phyloP scores from a whole-genome alignment of 768 basidiomycete genomes.

The Boletus huronensis region DNA sequence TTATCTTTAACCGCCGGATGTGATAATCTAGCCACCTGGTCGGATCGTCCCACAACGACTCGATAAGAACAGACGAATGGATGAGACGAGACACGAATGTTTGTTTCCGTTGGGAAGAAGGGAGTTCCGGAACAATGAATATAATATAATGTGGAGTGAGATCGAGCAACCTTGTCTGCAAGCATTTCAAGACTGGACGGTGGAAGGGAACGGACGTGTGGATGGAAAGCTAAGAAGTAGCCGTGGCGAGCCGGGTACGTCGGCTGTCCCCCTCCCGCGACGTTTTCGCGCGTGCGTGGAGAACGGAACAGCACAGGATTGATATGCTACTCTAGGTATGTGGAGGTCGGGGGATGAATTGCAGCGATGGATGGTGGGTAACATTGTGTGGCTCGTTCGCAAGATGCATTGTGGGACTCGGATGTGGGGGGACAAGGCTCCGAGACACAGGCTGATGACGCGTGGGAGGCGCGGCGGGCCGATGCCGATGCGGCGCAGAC shows the following conservation, averaged over 20 bases:
- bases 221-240: neutral
- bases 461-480: constrained; percentile 6
- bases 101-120: neutral
- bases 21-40: constrained; percentile 6
- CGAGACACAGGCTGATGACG: constrained; percentile 17
- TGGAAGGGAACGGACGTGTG: neutral
- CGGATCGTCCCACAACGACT: neutral
- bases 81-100: neutral
- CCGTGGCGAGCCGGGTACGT: constrained; percentile 4
- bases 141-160: too few relatives aligned
- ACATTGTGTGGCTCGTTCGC: too few relatives aligned
- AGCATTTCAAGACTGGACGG: neutral
- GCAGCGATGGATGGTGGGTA: constrained; percentile 8
- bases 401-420: neutral
- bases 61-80: neutral
- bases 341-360: constrained; percentile 14
- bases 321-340: neutral
- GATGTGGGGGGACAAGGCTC: constrained; percentile 4
- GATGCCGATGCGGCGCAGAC: neutral
- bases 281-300: neutral
- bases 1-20: constrained; percentile 17
- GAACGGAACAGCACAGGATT: constrained; percentile 15
- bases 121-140: neutral
- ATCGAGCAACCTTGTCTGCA: too few relatives aligned
- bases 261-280: neutral